Evolutionary conservation across 1,139 yeast species (phyloP).

Genomic region (Blastobotrys indianensis): DNA sequence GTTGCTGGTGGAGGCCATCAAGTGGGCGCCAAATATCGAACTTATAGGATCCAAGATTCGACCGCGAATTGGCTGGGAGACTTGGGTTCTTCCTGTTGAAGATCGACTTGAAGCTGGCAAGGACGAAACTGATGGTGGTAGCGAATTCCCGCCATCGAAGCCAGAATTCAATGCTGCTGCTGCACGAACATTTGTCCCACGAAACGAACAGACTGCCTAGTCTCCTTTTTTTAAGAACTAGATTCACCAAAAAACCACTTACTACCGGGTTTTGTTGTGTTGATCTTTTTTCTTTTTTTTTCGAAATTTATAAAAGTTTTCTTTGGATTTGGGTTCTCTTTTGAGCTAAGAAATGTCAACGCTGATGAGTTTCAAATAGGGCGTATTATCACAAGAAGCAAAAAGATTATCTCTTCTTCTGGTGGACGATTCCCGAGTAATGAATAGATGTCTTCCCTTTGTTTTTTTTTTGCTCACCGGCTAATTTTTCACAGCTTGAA

Average conservation of each 20-base stretch:
- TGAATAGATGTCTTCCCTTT: neutral
- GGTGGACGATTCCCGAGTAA: neutral
- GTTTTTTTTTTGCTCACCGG: neutral
- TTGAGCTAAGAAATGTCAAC: too few relatives aligned
- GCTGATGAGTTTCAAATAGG: too few relatives aligned
- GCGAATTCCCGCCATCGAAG: slow-evolving; percentile 20
- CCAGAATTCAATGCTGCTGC: slow-evolving; percentile 33
- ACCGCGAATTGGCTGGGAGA: slow-evolving; percentile 38
- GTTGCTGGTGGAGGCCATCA: slow-evolving; percentile 44
- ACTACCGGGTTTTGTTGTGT: too few relatives aligned
- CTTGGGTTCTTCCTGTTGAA: slow-evolving; percentile 47
- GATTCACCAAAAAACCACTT: slow-evolving; percentile 3
- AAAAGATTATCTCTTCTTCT: too few relatives aligned
- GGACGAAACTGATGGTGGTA: slow-evolving; percentile 30
- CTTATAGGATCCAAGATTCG: slow-evolving; percentile 44
- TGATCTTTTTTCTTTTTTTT: too few relatives aligned
- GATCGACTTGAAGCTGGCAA: slow-evolving; percentile 42
- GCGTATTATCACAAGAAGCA: too few relatives aligned
- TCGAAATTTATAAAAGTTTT: too few relatives aligned
- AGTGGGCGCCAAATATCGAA: slow-evolving; percentile 41
- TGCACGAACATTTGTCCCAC: slow-evolving; percentile 37
- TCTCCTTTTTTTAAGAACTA: neutral
- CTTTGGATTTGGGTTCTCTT: too few relatives aligned
- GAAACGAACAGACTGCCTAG: slow-evolving; percentile 12
- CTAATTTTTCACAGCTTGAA: too few relatives aligned